Evolutionary conservation across 345 rosid species (phyloP).

Genomic region (Linum trigynum): DNA sequence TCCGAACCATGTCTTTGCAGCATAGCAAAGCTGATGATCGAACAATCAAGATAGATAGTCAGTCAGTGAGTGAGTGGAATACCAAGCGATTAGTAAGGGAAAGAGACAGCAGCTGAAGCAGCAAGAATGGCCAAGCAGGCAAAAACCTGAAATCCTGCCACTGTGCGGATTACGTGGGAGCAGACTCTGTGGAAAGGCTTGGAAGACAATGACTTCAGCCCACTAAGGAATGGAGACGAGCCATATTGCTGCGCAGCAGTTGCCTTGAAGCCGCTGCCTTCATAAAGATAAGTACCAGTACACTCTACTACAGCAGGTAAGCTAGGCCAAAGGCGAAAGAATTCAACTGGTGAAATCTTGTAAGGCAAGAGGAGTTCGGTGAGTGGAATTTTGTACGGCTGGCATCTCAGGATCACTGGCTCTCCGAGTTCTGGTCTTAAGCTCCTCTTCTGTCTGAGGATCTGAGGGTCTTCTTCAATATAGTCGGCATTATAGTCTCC

Average conservation of each 20-base stretch:
- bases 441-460: slow-evolving; percentile 71
- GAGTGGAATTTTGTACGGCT: slow-evolving; percentile 91
- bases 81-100: not conserved
- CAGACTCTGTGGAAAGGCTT: slow-evolving; percentile 93
- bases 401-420: slow-evolving; percentile 93
- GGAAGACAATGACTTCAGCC: slow-evolving; percentile 78
- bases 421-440: slow-evolving; percentile 81
- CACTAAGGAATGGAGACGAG: slow-evolving; percentile 86
- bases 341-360: slow-evolving; percentile 91
- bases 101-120: not conserved
- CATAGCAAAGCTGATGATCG: slow-evolving; percentile 65
- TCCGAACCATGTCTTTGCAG: slow-evolving; percentile 97
- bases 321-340: slow-evolving; percentile 98
- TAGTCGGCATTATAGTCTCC: slow-evolving; percentile 86
- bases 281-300: slow-evolving; percentile 78
- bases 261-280: slow-evolving; percentile 97
- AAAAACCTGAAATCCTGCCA: slow-evolving; percentile 94
- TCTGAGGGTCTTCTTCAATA: slow-evolving; percentile 81
- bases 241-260: slow-evolving; percentile 98
- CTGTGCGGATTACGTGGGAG: slow-evolving; percentile 85
- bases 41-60: not conserved
- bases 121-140: not conserved
- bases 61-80: not conserved
- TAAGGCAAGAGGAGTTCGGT: slow-evolving; percentile 93
- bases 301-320: slow-evolving; percentile 84